phyloP scores from a whole-genome alignment of 129 eudicot species.

The Arctium minus region DNA sequence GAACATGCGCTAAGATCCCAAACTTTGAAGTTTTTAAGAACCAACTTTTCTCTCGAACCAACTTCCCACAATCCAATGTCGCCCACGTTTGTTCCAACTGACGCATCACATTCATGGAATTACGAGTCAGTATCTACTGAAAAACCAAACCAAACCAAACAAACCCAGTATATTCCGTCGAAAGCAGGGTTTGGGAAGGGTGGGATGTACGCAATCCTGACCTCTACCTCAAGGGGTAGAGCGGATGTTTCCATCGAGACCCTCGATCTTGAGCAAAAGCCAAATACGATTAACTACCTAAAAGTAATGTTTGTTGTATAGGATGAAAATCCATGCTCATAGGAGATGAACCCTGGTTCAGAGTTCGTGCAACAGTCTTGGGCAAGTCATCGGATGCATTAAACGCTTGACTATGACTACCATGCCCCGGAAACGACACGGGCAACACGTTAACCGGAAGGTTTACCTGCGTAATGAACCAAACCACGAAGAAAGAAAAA shows the following conservation, averaged over 20 bases:
- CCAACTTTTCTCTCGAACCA: constrained; percentile 35
- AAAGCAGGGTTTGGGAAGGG: neutral
- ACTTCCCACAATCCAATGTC: constrained; percentile 58
- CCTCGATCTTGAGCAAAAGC: neutral
- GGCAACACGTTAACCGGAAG: constrained; percentile 77
- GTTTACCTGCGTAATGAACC: constrained; percentile 50
- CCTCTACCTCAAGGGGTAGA: neutral
- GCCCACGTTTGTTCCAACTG: constrained; percentile 55
- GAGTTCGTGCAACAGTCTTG: constrained; percentile 37
- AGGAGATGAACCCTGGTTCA: constrained; percentile 44
- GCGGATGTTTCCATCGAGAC: neutral
- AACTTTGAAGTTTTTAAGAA: constrained; percentile 34
- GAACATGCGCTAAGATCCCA: constrained; percentile 38
- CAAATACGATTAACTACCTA: constrained; percentile 33
- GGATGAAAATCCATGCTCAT: constrained; percentile 79
- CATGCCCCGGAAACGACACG: constrained; percentile 63
- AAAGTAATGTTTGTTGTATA: constrained; percentile 43
- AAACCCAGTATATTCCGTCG: neutral
- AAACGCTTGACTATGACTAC: constrained; percentile 27
- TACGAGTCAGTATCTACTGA: neutral
- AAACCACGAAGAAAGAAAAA: neutral
- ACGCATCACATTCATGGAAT: neutral
- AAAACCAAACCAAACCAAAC: neutral
- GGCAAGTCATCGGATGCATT: constrained; percentile 45
- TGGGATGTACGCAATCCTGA: neutral